Conservation (phyloP, 2,329 filamentous ascomycete species). For the Colletotrichum eleusines region DNA sequence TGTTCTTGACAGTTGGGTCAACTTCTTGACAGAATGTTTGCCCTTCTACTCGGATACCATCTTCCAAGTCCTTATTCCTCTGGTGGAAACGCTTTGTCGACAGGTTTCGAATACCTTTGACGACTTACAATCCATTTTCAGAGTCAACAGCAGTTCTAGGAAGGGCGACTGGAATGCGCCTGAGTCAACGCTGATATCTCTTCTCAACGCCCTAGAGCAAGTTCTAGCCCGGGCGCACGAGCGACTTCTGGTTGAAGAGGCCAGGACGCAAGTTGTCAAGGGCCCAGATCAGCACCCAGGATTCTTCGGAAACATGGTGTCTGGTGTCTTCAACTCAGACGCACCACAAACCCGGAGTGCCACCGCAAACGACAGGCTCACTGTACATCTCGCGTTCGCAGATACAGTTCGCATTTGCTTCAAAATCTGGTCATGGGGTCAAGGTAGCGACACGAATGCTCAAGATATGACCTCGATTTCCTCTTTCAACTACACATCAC, state of each 20-base stretch:
- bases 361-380: conserved; percentile 93
- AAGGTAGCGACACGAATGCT: conserved; percentile 67
- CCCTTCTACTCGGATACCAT: conserved; percentile 87
- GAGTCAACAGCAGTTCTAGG: conserved; percentile 47
- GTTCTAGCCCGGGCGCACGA: conserved; percentile 90
- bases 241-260: conserved; percentile 81
- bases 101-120: conserved; percentile 81
- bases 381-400: conserved; percentile 95
- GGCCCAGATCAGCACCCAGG: conserved; percentile 86
- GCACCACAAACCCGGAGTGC: conserved; percentile 80
- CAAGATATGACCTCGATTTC: conserved; percentile 78
- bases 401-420: conserved; percentile 95
- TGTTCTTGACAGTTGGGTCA: conserved; percentile 91
- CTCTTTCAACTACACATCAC: conserved; percentile 90
- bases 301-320: conserved; percentile 95
- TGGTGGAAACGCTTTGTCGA: conserved; percentile 89
- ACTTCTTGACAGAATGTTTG: conserved; percentile 84
- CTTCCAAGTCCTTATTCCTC: conserved; percentile 89
- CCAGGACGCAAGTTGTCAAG: conserved; percentile 75
- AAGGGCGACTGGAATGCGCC: conserved; percentile 58
- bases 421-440: conserved; percentile 94
- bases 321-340: conserved; percentile 87
- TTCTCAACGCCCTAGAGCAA: conserved; percentile 94
- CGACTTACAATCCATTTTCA: conserved; percentile 75
- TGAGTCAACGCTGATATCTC: conserved; percentile 81